Conservation (phyloP, 2,329 filamentous ascomycete species). For the Ophiostoma triangulosporum region DNA sequence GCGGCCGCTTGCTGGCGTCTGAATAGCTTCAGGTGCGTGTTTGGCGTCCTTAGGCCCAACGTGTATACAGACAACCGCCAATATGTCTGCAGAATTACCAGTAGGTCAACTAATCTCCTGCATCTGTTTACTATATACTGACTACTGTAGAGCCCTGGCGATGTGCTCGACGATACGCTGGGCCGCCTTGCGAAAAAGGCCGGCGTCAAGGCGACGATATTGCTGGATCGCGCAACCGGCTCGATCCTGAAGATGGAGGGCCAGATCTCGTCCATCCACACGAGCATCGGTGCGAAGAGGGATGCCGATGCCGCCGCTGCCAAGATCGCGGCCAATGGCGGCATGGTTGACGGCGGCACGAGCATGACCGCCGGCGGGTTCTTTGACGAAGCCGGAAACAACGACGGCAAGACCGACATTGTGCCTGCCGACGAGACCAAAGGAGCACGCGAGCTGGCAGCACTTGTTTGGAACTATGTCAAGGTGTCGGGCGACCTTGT, state of each 20-base stretch:
- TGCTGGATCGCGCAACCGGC: conserved; percentile 58
- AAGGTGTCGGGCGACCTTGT: conserved; percentile 55
- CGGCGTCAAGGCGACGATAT: conserved; percentile 64
- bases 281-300: conserved; percentile 19
- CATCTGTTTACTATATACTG: background rate
- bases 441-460: conserved; percentile 58
- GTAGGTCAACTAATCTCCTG: too few species aligned
- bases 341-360: background rate
- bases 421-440: conserved; percentile 17
- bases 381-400: conserved; percentile 27
- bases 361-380: conserved; percentile 18
- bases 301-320: conserved; percentile 1
- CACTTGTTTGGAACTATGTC: conserved; percentile 64
- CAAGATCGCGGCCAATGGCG: conserved; percentile 2
- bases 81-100: conserved; percentile 11
- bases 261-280: conserved; percentile 45
- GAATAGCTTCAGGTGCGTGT: background rate
- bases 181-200: conserved; percentile 62
- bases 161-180: conserved; percentile 48
- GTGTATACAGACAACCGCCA: conserved; percentile 1
- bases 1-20: background rate
- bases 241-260: conserved; percentile 65
- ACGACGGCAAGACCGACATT: conserved; percentile 10
- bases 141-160: conserved; percentile 9
- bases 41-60: background rate